Evolutionary conservation across 2,329 filamentous ascomycete species (phyloP).

Genomic region (Claviceps paspali): DNA sequence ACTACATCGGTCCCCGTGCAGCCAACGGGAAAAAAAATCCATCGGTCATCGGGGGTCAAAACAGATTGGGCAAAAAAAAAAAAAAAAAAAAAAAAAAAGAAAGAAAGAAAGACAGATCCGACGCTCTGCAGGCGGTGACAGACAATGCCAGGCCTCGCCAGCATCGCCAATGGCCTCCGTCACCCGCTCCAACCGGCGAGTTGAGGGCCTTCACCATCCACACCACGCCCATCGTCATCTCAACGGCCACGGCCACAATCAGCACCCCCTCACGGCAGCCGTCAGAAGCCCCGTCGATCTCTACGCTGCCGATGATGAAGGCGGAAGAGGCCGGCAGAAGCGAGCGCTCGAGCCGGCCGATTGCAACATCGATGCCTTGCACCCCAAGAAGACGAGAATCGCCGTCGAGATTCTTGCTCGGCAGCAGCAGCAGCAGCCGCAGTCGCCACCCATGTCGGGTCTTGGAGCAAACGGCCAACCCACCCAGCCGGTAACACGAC

Average conservation of each 20-base stretch:
- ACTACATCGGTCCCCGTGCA: neutral
- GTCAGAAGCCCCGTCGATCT: constrained; percentile 1
- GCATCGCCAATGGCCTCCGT: constrained; percentile 33
- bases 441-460: constrained; percentile 15
- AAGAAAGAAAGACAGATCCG: constrained; percentile 2
- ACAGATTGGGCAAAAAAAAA: too few relatives aligned
- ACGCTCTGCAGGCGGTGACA: constrained; percentile 10
- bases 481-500: constrained; percentile 14
- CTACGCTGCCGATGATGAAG: constrained; percentile 16
- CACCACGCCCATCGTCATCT: constrained; percentile 11
- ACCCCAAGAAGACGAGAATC: constrained; percentile 35
- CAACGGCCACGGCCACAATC: constrained; percentile 14
- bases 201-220: constrained; percentile 27
- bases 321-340: constrained; percentile 29
- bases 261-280: constrained; percentile 10
- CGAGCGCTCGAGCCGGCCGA: constrained; percentile 29
- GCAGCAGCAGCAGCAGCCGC: constrained; percentile 10
- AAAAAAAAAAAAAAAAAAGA: neutral
- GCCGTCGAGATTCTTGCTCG: constrained; percentile 34
- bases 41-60: neutral
- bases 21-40: neutral
- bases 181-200: constrained; percentile 35
- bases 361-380: constrained; percentile 28
- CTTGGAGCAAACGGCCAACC: constrained; percentile 10
- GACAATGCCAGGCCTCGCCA: constrained; percentile 23